Conservation (phyloP, 2,329 filamentous ascomycete species). For the Fusarium sp. region DNA sequence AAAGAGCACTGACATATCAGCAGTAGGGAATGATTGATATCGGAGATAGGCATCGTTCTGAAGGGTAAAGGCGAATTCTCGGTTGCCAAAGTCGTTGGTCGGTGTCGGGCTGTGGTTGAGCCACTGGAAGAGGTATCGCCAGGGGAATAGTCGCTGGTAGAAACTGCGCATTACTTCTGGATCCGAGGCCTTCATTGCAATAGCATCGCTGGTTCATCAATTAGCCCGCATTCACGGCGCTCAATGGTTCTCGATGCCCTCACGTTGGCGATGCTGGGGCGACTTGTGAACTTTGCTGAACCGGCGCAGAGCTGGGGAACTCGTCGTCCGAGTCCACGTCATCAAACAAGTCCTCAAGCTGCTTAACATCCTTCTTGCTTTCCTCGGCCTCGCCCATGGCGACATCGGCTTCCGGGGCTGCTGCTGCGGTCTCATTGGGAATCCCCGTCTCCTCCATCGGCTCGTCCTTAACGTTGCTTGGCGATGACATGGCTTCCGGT, state of each 20-base stretch:
- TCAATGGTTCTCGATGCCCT: conserved; percentile 39
- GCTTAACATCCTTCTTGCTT: conserved; percentile 63
- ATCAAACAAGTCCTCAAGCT: conserved; percentile 71
- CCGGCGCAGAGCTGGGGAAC: conserved; percentile 67
- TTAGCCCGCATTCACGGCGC: conserved; percentile 21
- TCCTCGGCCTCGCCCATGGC: conserved; percentile 47
- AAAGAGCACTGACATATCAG: conserved; percentile 63
- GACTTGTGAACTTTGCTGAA: conserved; percentile 59
- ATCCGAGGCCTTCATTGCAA: conserved; percentile 72
- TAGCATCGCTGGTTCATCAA: conserved; percentile 48
- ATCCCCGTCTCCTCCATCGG: conserved; percentile 46
- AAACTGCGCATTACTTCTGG: conserved; percentile 92
- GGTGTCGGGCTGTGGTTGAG: conserved; percentile 93
- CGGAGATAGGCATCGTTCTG: conserved; percentile 92
- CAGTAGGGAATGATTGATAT: conserved; percentile 80
- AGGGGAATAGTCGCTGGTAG: conserved; percentile 96
- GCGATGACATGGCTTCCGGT: conserved; percentile 46
- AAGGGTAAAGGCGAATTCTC: conserved; percentile 97
- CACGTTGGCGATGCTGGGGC: conserved; percentile 63
- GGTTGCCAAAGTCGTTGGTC: conserved; percentile 89
- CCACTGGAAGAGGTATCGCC: conserved; percentile 96
- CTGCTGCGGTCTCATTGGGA: conserved; percentile 27
- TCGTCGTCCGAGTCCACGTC: conserved; percentile 75
- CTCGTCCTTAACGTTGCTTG: conserved; percentile 48
- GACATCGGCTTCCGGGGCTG: conserved; percentile 36